Conservation (phyloP, 768 basidiomycete genomes). For the Plicaturopsis crispa region DNA sequence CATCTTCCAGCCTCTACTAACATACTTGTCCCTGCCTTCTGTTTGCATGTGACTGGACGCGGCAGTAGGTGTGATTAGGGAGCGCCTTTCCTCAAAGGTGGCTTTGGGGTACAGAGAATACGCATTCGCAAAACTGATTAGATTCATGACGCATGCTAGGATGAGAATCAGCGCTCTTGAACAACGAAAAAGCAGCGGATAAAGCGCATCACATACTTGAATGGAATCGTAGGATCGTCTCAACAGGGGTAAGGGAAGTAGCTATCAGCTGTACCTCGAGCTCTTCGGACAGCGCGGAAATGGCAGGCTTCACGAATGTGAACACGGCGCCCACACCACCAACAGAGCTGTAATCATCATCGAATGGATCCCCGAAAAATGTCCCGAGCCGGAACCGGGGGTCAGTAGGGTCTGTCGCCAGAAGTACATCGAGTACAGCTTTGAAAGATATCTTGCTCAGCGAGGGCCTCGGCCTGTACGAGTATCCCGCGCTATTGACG, state of each 20-base stretch:
- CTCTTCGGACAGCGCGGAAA: background rate
- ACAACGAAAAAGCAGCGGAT: background rate
- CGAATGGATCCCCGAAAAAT: no score
- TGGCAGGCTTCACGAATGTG: slow-evolving; percentile 15
- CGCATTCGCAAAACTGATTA: slow-evolving; percentile 24
- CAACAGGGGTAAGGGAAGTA: slow-evolving; percentile 14
- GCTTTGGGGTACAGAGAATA: slow-evolving; percentile 25
- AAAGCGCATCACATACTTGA: slow-evolving; percentile 20
- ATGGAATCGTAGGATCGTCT: slow-evolving; percentile 25
- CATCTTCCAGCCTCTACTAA: background rate
- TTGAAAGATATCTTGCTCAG: slow-evolving; percentile 12
- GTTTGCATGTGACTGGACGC: no score
- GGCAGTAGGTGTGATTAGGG: slow-evolving; percentile 13
- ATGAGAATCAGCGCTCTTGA: background rate
- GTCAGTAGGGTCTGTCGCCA: no score
- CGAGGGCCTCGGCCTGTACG: slow-evolving; percentile 9
- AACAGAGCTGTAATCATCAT: no score
- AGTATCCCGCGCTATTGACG: slow-evolving; percentile 18
- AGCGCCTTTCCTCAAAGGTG: slow-evolving; percentile 21
- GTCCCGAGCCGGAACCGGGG: no score
- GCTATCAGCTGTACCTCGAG: slow-evolving; percentile 24
- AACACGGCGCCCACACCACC: slow-evolving; percentile 11
- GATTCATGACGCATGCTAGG: slow-evolving; percentile 24
- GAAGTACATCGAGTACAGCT: no score
- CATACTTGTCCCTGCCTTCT: no score